These are phyloP conservation scores for Senna siamea DNA, from an alignment of 306 rosid species.

Conservation along the genomic window DNA sequence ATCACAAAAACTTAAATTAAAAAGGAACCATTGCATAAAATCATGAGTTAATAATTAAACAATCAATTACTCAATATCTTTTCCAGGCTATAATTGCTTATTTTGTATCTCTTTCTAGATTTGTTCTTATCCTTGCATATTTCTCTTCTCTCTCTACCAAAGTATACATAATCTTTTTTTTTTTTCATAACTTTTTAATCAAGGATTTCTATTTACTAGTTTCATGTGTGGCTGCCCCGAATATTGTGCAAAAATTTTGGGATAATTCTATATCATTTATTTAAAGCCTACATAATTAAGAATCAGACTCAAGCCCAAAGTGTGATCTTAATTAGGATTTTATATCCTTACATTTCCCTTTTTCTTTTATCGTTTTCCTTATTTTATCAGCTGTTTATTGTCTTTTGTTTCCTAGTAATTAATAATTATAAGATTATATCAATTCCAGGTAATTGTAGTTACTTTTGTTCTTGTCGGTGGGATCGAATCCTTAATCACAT, in stretches of 20 bases:
- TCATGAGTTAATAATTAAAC: background rate
- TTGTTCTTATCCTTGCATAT: background rate
- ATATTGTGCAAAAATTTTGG: background rate
- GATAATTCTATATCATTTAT: background rate
- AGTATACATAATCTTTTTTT: too few relatives aligned
- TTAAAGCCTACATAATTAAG: background rate
- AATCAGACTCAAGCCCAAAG: too few relatives aligned
- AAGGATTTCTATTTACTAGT: background rate
- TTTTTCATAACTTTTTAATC: background rate
- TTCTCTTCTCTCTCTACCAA: too few relatives aligned
- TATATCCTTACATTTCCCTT: too few relatives aligned
- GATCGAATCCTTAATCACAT: too few relatives aligned
- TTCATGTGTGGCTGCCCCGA: background rate
- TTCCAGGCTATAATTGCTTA: too few relatives aligned
- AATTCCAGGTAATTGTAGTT: too few relatives aligned
- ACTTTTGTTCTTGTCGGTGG: too few relatives aligned
- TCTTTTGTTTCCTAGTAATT: background rate
- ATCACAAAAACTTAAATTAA: too few relatives aligned
- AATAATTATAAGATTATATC: background rate
- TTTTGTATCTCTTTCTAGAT: background rate
- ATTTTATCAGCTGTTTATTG: background rate
- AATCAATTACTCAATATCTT: too few relatives aligned
- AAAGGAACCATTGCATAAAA: background rate
- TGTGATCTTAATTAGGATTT: too few relatives aligned
- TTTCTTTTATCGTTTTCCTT: background rate